A percentile compares a stretch with the other conserved stretches of the same genome.
Conservation (phyloP, 192 early-diverging fungal genomes). For the Coemansia sp. region DNA sequence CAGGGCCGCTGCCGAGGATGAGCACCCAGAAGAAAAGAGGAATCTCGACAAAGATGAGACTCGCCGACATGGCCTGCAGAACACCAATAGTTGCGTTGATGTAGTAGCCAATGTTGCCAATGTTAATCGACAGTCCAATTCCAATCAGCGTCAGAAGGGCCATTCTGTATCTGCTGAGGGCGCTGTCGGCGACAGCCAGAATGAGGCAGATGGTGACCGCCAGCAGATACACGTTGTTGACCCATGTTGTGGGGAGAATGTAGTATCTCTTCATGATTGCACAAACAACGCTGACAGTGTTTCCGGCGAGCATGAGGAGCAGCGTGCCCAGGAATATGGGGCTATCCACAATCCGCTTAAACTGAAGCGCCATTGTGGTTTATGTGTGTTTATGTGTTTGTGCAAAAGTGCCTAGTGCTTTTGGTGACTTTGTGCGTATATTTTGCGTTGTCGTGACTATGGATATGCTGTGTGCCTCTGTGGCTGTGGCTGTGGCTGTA, state of each 20-base stretch:
- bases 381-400: slow-evolving; percentile 10
- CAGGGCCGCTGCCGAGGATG: slow-evolving; percentile 62
- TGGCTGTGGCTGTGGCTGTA: no score
- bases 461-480: no score
- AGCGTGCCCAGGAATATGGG: slow-evolving; percentile 47
- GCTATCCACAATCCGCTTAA: slow-evolving; percentile 36
- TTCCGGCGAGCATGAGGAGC: slow-evolving; percentile 37
- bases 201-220: slow-evolving; percentile 22
- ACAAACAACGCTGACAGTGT: slow-evolving; percentile 29
- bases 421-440: no score
- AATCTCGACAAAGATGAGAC: slow-evolving; percentile 50
- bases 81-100: slow-evolving; percentile 40
- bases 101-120: slow-evolving; percentile 47
- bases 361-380: slow-evolving; percentile 10
- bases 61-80: slow-evolving; percentile 49
- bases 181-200: slow-evolving; percentile 22
- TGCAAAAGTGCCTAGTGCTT: no score
- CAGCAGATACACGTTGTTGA: slow-evolving; percentile 37
- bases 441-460: no score
- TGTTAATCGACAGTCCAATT: slow-evolving; percentile 30
- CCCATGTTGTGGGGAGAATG: slow-evolving; percentile 44
- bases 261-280: slow-evolving; percentile 35
- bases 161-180: slow-evolving; percentile 46
- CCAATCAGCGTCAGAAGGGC: slow-evolving; percentile 46
- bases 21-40: slow-evolving; percentile 64